Percentiles rank a stretch among this genome's conserved stretches.
Conservation (phyloP, 345 rosid species). For the Euphorbia pulcherrima region DNA sequence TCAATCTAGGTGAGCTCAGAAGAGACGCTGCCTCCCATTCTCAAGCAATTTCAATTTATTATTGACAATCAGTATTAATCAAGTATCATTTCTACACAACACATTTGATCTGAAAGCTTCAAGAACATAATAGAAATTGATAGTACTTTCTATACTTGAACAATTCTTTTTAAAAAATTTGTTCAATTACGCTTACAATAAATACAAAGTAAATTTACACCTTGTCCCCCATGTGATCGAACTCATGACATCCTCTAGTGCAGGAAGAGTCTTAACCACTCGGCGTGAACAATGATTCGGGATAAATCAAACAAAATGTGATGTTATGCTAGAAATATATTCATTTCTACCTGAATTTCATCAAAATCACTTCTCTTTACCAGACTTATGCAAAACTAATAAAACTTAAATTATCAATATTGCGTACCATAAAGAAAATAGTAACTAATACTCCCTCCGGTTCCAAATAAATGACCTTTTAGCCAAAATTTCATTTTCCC, state of each 20-base stretch:
- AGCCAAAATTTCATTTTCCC: too few species aligned
- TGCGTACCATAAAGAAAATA: background rate
- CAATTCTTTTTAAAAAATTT: too few species aligned
- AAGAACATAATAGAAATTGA: background rate
- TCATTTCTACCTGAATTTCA: background rate
- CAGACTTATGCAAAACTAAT: background rate
- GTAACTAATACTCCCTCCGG: too few species aligned
- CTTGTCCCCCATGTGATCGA: too few species aligned
- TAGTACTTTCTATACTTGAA: background rate
- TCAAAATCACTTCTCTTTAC: background rate
- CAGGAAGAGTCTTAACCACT: too few species aligned
- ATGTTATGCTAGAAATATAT: background rate
- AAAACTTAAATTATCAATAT: background rate
- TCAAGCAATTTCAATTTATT: background rate
- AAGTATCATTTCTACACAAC: background rate
- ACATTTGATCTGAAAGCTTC: background rate
- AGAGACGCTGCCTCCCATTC: background rate
- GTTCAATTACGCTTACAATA: too few species aligned
- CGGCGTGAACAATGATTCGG: background rate
- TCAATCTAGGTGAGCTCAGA: slow-evolving; percentile 4
- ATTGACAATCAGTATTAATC: too few species aligned
- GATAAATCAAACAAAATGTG: background rate
- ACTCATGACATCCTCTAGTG: too few species aligned
- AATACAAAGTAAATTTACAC: too few species aligned
- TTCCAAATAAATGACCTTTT: too few species aligned